Percentiles rank a stretch among this genome's conserved stretches.
These are phyloP conservation scores for Aspergillus latus DNA, from an alignment of 2,329 filamentous ascomycete genomes.

Conservation along the genomic window DNA sequence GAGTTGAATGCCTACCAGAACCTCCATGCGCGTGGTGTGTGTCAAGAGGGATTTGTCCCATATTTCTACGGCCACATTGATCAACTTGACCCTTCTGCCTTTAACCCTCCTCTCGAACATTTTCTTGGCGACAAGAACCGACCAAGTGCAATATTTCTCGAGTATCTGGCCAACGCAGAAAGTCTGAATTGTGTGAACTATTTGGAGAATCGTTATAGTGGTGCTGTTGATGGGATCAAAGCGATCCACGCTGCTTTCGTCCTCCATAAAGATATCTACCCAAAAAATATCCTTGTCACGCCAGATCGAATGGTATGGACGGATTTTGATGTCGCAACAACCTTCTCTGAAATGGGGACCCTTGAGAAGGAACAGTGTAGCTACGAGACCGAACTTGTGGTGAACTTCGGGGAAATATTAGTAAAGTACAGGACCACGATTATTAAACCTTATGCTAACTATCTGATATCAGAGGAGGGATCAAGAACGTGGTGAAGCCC, in stretches of 20 bases:
- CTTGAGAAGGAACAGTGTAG: no score
- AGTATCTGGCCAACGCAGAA: slow-evolving; percentile 27
- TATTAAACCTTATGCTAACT: no score
- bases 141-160: slow-evolving; percentile 27
- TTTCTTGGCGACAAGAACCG: slow-evolving; percentile 20
- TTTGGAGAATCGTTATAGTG: slow-evolving; percentile 14
- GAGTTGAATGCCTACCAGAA: slow-evolving; percentile 22
- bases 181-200: slow-evolving; percentile 25
- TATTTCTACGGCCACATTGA: slow-evolving; percentile 19
- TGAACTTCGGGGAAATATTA: no score
- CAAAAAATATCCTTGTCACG: slow-evolving; percentile 27
- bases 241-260: slow-evolving; percentile 24
- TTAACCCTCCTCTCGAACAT: slow-evolving; percentile 7
- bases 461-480: no score
- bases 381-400: no score
- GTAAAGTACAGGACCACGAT: no score
- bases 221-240: slow-evolving; percentile 22
- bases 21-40: slow-evolving; percentile 17
- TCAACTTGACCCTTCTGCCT: slow-evolving; percentile 12
- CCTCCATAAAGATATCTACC: slow-evolving; percentile 26
- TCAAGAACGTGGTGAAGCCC: no score
- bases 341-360: no score
- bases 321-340: slow-evolving; percentile 27
- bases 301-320: slow-evolving; percentile 23
- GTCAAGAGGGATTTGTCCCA: slow-evolving; percentile 17